Evolutionary conservation across 2,329 filamentous ascomycete genomes (phyloP), one percentile per base, ranked within the genome.

Genomic region (Niveomyces coronatus): DNA sequence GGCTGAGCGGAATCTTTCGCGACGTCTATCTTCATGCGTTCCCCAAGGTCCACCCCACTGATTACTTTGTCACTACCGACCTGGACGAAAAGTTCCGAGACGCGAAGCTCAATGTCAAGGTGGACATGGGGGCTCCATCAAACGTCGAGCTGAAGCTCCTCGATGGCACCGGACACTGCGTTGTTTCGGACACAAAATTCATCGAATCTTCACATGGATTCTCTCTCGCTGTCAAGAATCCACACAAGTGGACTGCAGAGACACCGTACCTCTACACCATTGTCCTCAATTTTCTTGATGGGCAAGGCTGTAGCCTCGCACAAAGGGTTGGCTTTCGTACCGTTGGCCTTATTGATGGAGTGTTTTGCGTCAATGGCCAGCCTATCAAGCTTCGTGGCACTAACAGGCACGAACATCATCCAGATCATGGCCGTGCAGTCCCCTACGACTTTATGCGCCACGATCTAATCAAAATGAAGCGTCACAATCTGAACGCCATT

Each of bases 321-420:
- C 76, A 82, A 16, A 65, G 63, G 1, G 62, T 82, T 5, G 81
- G 80, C 0, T 84, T 85, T 49, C 71, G 79, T 3, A 63, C 65
- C 6, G 65, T 77, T 0, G 74, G 79, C 46, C 64, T 82, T 28
- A 70, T 73, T 24, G 63, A 76, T 28, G 74, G 77, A 0, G 62
- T 79, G 19, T 67, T 82, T 45, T 67, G 67, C 34, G 71, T 85
- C 44, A 85, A 85, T 40, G 79, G 79, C 3, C 65, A 64, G 15
- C 67, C 74, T 0, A 67, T 85, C 39, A 71, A 80, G 11, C 65
- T 85, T 46, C 72, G 76, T 13, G 81, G 81, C 3, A 76, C 78
- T 5, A 85, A 85, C 48, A 68, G 79, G 23, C 81, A 85, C 46
- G 81, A 85, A 41, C 79, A 85, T 45, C 75, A 83, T 47, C 72